Percentiles rank a stretch among this genome's conserved stretches.
These are phyloP conservation scores for Lathyrus tuberosus DNA, from an alignment of 306 rosid genomes.

Conservation along the genomic window DNA sequence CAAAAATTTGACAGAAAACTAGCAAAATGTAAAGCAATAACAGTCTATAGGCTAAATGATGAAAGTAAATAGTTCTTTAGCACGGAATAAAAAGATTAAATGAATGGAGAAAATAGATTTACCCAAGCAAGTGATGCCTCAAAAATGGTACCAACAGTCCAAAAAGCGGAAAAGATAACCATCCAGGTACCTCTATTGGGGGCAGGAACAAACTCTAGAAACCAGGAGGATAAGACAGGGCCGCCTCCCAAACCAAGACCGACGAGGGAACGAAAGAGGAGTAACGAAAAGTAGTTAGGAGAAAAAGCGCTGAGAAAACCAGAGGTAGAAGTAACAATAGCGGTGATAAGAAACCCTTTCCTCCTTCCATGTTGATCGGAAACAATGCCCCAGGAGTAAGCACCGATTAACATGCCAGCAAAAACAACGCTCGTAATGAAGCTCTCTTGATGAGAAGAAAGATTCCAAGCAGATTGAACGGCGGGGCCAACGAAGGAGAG, in stretches of 20 bases:
- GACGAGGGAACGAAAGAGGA: slow-evolving; percentile 74
- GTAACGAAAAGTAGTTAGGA: slow-evolving; percentile 63
- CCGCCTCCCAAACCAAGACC: slow-evolving; percentile 99
- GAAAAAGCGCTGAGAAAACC: slow-evolving; percentile 90
- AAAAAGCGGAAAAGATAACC: slow-evolving; percentile 89
- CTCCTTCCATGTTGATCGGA: slow-evolving; percentile 90
- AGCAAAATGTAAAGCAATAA: slow-evolving; percentile 22
- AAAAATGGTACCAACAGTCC: slow-evolving; percentile 92
- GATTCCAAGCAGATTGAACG: slow-evolving; percentile 78
- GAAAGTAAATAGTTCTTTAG: slow-evolving; percentile 14
- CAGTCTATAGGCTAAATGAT: slow-evolving; percentile 15
- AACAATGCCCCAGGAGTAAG: slow-evolving; percentile 91
- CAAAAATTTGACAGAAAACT: slow-evolving; percentile 33
- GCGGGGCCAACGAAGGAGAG: slow-evolving; percentile 97
- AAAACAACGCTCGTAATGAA: slow-evolving; percentile 81
- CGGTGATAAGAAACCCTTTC: slow-evolving; percentile 91
- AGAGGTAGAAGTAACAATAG: slow-evolving; percentile 68
- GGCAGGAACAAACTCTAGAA: slow-evolving; percentile 93
- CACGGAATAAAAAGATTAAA: not conserved
- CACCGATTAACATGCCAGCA: slow-evolving; percentile 85
- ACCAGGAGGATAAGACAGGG: slow-evolving; percentile 89
- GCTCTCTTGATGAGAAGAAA: slow-evolving; percentile 79
- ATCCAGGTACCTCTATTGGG: slow-evolving; percentile 97
- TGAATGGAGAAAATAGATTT: slow-evolving; percentile 27
- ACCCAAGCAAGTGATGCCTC: slow-evolving; percentile 99